Percentiles rank a stretch among this genome's conserved stretches.
These are phyloP conservation scores for Aspergillus uvarum DNA, from an alignment of 2,329 filamentous ascomycete species.

Conservation along the genomic window DNA sequence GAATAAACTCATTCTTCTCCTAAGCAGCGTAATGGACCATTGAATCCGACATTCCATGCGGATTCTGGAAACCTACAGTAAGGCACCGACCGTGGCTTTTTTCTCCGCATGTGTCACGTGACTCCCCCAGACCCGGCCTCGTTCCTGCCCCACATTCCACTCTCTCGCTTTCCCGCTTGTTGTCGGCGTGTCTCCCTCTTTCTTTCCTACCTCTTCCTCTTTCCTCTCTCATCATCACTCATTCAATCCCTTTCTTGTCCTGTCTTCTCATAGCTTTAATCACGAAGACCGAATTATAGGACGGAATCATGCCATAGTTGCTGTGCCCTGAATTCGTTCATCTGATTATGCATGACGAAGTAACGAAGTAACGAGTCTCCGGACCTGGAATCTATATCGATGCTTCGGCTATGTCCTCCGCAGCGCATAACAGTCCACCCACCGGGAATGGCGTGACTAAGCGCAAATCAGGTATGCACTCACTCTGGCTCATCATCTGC, in stretches of 20 bases:
- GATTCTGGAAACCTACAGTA: no score
- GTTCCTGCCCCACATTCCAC: not conserved
- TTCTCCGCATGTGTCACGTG: slow-evolving; percentile 20
- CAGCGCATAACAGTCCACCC: slow-evolving; percentile 34
- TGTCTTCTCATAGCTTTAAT: not conserved
- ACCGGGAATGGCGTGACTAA: slow-evolving; percentile 38
- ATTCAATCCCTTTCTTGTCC: not conserved
- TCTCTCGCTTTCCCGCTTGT: not conserved
- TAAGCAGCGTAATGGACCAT: no score
- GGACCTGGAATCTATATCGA: slow-evolving; percentile 20
- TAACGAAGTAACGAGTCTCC: slow-evolving; percentile 16
- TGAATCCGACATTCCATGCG: no score
- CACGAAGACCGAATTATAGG: not conserved
- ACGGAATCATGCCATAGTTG: slow-evolving; percentile 10
- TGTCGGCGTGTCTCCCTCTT: not conserved
- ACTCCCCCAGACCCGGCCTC: slow-evolving; percentile 12
- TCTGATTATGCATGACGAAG: slow-evolving; percentile 11
- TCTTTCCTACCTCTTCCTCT: not conserved
- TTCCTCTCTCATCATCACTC: not conserved
- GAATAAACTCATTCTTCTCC: no score
- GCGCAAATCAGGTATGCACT: slow-evolving; percentile 38
- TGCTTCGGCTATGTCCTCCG: slow-evolving; percentile 39
- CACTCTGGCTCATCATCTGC: not conserved
- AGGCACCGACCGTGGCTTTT: no score
- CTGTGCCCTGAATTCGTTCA: not conserved